Evolutionary conservation across 2,329 filamentous ascomycete species (phyloP).

Genomic region (Colletotrichum noveboracense): DNA sequence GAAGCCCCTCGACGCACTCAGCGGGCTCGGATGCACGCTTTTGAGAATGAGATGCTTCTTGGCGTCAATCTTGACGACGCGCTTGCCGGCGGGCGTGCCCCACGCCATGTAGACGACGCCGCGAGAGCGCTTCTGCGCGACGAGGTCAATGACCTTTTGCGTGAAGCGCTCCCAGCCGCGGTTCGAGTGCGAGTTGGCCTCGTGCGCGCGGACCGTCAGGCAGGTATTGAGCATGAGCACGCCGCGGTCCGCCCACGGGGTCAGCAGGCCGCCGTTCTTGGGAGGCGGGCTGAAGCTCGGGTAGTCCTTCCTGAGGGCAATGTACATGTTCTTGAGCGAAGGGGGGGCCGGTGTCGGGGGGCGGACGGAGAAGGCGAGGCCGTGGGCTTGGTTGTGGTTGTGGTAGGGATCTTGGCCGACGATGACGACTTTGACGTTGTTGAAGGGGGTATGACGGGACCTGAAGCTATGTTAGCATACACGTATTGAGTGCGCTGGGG

Average conservation of each 20-base stretch:
- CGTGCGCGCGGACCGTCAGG: conserved; percentile 87
- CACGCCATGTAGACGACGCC: conserved; percentile 97
- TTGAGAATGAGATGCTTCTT: conserved; percentile 82
- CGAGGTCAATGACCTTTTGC: conserved; percentile 87
- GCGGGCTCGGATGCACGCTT: conserved; percentile 90
- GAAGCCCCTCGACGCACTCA: conserved; percentile 84
- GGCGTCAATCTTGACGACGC: conserved; percentile 75
- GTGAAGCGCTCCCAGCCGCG: conserved; percentile 95
- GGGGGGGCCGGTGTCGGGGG: conserved; percentile 88
- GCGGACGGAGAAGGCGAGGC: conserved; percentile 92
- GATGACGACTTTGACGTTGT: conserved; percentile 89
- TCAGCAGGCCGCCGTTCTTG: conserved; percentile 81
- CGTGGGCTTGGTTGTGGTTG: conserved; percentile 93
- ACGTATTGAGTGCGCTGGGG: not conserved
- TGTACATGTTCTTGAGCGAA: conserved; percentile 94
- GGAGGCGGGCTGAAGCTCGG: conserved; percentile 78
- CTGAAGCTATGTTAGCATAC: conserved; percentile 50
- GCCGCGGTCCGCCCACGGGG: conserved; percentile 91
- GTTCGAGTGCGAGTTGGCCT: conserved; percentile 84
- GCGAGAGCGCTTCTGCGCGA: conserved; percentile 74
- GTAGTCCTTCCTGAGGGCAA: conserved; percentile 85
- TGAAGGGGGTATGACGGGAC: conserved; percentile 91
- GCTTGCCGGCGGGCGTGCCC: conserved; percentile 83
- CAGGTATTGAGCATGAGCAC: conserved; percentile 95
- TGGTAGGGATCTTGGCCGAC: conserved; percentile 98